These are phyloP conservation scores for Glomus cerebriforme DNA, from an alignment of 192 early-diverging fungal species.

Conservation along the genomic window DNA sequence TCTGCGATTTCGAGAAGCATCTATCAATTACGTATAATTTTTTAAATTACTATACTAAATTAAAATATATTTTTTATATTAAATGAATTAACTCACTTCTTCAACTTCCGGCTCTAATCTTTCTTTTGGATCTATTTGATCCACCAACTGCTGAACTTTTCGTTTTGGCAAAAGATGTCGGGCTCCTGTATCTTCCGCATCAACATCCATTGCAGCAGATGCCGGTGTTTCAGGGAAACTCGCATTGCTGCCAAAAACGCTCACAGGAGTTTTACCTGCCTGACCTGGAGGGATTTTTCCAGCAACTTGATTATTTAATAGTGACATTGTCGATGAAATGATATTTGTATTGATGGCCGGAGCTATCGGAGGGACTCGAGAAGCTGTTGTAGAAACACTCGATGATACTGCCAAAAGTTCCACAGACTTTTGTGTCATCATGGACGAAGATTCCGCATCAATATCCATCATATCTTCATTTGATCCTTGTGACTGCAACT, in stretches of 20 bases:
- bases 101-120: constrained; percentile 82
- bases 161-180: constrained; percentile 51
- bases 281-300: neutral
- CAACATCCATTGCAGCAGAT: neutral
- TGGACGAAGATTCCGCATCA: neutral
- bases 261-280: neutral
- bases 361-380: constrained; percentile 2
- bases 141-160: constrained; percentile 84
- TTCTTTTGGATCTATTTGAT: constrained; percentile 78
- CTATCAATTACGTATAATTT: constrained; percentile 35
- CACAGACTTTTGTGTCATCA: neutral
- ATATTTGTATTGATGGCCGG: neutral
- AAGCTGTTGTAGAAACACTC: too few relatives aligned
- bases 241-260: neutral
- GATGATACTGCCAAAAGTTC: neutral
- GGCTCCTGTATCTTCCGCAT: neutral
- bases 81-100: constrained; percentile 53
- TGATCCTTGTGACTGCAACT: neutral
- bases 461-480: neutral
- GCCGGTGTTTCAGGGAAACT: neutral
- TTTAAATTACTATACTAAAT: neutral
- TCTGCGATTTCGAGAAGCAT: constrained; percentile 83
- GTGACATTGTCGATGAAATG: neutral
- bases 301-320: neutral
- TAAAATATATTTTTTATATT: neutral